Evolutionary conservation across 2,329 filamentous ascomycete genomes (phyloP).

Genomic region (Monilinia vaccinii-corymbosi): DNA sequence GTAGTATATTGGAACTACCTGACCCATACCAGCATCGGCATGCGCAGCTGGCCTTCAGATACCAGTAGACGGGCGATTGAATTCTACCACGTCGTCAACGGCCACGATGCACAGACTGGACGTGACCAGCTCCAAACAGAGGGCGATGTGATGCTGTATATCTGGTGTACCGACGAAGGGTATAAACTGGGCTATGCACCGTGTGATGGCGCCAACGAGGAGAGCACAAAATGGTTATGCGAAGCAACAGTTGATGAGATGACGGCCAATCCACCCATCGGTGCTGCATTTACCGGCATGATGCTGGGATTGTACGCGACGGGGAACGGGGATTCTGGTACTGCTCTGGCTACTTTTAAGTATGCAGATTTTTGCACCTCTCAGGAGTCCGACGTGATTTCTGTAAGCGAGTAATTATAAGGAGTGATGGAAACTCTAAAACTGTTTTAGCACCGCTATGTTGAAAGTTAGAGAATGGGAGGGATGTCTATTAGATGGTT

Average conservation of each 20-base stretch:
- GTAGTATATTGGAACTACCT: slow-evolving; percentile 1
- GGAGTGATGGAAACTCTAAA: no score
- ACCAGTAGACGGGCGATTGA: not conserved
- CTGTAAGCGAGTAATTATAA: no score
- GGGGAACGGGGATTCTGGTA: not conserved
- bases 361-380: not conserved
- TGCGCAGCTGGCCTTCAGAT: not conserved
- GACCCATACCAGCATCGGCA: not conserved
- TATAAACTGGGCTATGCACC: not conserved
- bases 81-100: not conserved
- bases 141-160: not conserved
- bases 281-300: slow-evolving; percentile 1
- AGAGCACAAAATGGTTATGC: not conserved
- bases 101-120: not conserved
- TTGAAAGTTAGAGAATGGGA: no score
- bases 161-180: not conserved
- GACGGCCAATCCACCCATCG: not conserved
- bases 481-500: no score
- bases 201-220: not conserved
- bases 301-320: not conserved
- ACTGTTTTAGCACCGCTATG: no score
- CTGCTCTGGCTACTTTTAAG: not conserved
- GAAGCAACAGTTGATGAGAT: not conserved
- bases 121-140: not conserved
- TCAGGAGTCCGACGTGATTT: not conserved